These are phyloP conservation scores for Cokeromyces recurvatus DNA, from an alignment of 371 early-diverging fungal genomes.

Conservation along the genomic window DNA sequence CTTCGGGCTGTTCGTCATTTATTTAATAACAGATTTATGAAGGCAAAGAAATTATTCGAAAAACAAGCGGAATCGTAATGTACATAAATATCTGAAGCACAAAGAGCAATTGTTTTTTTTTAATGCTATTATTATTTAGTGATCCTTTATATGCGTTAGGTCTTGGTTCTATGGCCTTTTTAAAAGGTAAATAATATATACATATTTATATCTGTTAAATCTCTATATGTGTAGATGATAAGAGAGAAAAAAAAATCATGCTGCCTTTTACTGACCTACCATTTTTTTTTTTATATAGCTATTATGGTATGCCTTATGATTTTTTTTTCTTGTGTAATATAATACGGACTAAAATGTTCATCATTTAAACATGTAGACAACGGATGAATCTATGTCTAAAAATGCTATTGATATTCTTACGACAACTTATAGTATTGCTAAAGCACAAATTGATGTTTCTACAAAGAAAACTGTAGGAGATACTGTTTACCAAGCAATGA, in stretches of 20 bases:
- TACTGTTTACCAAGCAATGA: conserved; percentile 36
- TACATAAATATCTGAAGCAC: no score
- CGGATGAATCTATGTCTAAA: conserved; percentile 49
- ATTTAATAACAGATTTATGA: conserved; percentile 57
- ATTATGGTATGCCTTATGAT: conserved; percentile 25
- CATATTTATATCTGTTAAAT: not conserved
- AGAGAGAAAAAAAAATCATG: no score
- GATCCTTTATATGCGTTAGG: conserved; percentile 49
- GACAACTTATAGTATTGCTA: conserved; percentile 48
- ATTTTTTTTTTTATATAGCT: conserved; percentile 10
- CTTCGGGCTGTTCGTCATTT: conserved; percentile 51
- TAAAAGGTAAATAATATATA: conserved; percentile 38
- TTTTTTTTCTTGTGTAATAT: conserved; percentile 12
- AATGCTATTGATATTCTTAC: conserved; percentile 52
- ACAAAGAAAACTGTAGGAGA: conserved; percentile 49
- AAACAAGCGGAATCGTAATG: conserved; percentile 22
- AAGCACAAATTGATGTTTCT: conserved; percentile 57
- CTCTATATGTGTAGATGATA: no score
- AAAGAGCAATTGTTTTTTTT: not conserved
- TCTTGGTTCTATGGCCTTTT: conserved; percentile 46
- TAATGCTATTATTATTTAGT: conserved; percentile 7
- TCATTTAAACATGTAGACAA: conserved; percentile 29
- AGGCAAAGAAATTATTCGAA: conserved; percentile 44
- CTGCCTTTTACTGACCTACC: no score
- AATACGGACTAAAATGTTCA: no score